phyloP scores from a whole-genome alignment of 1,139 yeast species.

The Tardiomyces digboiensis region DNA sequence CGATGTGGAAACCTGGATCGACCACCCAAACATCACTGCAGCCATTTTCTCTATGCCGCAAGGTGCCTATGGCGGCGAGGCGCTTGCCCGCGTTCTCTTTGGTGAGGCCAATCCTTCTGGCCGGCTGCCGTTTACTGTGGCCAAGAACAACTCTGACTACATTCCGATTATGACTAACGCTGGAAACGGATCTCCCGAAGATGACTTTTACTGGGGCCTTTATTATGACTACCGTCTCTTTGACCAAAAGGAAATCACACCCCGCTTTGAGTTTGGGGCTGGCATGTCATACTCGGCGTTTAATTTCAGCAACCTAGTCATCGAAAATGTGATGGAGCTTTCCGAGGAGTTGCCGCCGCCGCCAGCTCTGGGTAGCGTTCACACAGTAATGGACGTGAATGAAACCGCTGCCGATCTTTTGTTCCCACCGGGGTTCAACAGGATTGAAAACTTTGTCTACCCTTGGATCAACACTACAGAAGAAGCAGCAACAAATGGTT shows the following conservation, averaged over 20 bases:
- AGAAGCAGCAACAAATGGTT: constrained; percentile 18
- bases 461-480: constrained; percentile 19
- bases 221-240: constrained; percentile 43
- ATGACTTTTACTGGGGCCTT: constrained; percentile 23
- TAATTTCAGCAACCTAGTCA: constrained; percentile 26
- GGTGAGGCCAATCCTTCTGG: constrained; percentile 58
- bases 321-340: constrained; percentile 36
- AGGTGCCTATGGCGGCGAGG: constrained; percentile 45
- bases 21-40: constrained; percentile 47
- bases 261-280: constrained; percentile 53
- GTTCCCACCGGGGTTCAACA: constrained; percentile 31
- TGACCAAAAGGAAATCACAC: constrained; percentile 46
- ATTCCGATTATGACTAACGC: constrained; percentile 37
- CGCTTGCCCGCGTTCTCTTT: constrained; percentile 41
- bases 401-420: constrained; percentile 43
- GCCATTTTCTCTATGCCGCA: constrained; percentile 47
- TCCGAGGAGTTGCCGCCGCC: constrained; percentile 42
- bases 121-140: constrained; percentile 53
- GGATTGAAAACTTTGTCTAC: constrained; percentile 17
- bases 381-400: constrained; percentile 29
- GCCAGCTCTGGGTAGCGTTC: constrained; percentile 3
- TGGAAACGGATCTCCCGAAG: constrained; percentile 10
- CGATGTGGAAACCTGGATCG: constrained; percentile 49
- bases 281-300: constrained; percentile 49
- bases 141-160: constrained; percentile 45